These are phyloP conservation scores for Carnegiea gigantea DNA, from an alignment of 179 eudicot genomes.

Conservation along the genomic window DNA sequence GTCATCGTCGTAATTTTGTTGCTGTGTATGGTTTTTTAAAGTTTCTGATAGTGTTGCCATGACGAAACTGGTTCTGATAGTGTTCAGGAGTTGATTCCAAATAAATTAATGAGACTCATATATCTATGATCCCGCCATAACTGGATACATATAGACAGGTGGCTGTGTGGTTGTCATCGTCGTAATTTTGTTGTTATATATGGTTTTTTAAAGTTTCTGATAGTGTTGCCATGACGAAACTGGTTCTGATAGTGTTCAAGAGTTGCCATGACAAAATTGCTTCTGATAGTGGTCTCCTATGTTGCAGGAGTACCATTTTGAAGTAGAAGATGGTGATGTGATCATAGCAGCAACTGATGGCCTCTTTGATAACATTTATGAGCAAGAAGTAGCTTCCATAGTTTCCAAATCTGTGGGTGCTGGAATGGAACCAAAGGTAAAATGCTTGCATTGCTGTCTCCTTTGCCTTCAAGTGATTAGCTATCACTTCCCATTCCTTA, in stretches of 20 bases:
- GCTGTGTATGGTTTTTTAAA: not conserved
- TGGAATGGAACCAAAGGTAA: constrained; percentile 54
- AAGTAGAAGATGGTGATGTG: constrained; percentile 72
- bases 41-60: not conserved
- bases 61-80: not conserved
- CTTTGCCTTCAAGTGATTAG: not conserved
- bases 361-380: constrained; percentile 81
- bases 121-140: not conserved
- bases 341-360: constrained; percentile 83
- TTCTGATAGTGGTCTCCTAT: constrained; percentile 3
- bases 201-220: not conserved
- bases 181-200: not conserved
- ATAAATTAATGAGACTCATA: not conserved
- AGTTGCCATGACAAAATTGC: not conserved
- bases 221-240: not conserved
- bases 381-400: constrained; percentile 58
- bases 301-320: constrained; percentile 57
- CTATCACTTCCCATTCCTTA: not conserved
- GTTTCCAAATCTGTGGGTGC: constrained; percentile 49
- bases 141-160: not conserved
- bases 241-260: not conserved
- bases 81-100: not conserved
- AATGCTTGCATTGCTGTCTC: constrained; percentile 6
- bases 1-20: not conserved
- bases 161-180: not conserved